Evolutionary conservation across 2,329 filamentous ascomycete species (phyloP).

Genomic region (Nigrograna mackinnonii): DNA sequence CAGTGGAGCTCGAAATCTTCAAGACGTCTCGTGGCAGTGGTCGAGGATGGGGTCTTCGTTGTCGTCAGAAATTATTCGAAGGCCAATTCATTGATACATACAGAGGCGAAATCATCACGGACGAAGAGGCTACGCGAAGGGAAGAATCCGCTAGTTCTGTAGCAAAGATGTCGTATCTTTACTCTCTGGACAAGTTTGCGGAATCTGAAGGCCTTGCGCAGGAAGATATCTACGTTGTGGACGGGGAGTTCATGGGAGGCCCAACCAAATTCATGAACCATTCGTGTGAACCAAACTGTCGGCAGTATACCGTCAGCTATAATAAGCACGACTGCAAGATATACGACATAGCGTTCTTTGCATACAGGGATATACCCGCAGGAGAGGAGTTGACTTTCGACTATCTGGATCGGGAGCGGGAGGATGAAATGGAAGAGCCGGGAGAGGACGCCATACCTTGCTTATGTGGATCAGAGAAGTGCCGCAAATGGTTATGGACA

Average conservation of each 20-base stretch:
- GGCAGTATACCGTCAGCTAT: constrained; percentile 78
- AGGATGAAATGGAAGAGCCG: constrained; percentile 45
- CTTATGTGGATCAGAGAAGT: constrained; percentile 66
- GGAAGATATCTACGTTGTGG: constrained; percentile 50
- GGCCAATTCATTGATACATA: constrained; percentile 84
- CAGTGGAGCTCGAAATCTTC: constrained; percentile 75
- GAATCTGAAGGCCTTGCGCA: constrained; percentile 58
- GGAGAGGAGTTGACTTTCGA: constrained; percentile 79
- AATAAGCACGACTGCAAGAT: constrained; percentile 75
- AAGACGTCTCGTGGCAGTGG: constrained; percentile 60
- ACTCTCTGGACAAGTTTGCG: constrained; percentile 79
- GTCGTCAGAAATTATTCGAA: constrained; percentile 64
- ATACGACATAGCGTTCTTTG: constrained; percentile 79
- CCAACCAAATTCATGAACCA: constrained; percentile 85
- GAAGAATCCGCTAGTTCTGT: constrained; percentile 56
- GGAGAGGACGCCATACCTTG: constrained; percentile 51
- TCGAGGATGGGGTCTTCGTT: constrained; percentile 79
- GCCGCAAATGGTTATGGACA: constrained; percentile 70
- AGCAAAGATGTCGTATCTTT: constrained; percentile 78
- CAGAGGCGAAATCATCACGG: constrained; percentile 62
- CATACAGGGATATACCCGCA: constrained; percentile 65
- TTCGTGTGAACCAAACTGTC: constrained; percentile 76
- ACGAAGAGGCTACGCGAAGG: constrained; percentile 64
- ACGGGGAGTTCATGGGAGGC: constrained; percentile 76
- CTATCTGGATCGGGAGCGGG: constrained; percentile 69